phyloP scores from a whole-genome alignment of 2,329 filamentous ascomycete species.

The Cercospora sojina region DNA sequence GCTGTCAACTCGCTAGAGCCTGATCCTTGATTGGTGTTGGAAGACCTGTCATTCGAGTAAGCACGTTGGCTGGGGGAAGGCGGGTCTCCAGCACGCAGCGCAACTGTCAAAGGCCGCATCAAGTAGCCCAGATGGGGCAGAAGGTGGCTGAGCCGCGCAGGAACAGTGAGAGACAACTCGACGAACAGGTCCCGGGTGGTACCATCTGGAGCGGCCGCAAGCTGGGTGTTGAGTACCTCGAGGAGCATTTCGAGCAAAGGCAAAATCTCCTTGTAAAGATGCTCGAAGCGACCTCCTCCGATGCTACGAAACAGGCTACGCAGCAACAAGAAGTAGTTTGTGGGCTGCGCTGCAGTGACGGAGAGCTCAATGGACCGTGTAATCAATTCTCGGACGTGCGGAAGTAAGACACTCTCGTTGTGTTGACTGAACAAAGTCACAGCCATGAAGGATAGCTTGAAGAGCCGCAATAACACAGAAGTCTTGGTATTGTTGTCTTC shows the following conservation, averaged over 20 bases:
- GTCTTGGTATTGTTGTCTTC: constrained; percentile 89
- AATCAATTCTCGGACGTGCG: constrained; percentile 95
- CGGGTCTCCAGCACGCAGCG: constrained; percentile 69
- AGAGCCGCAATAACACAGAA: constrained; percentile 86
- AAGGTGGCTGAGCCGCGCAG: constrained; percentile 88
- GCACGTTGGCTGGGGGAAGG: constrained; percentile 46
- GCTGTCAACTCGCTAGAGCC: constrained; percentile 71
- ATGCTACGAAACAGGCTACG: constrained; percentile 94
- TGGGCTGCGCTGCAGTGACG: constrained; percentile 91
- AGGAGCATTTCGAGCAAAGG: constrained; percentile 95
- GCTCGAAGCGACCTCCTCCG: constrained; percentile 93
- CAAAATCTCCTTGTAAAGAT: constrained; percentile 96
- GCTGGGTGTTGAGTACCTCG: constrained; percentile 91
- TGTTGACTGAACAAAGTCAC: constrained; percentile 92
- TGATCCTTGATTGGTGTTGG: constrained; percentile 26
- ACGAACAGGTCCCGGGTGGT: constrained; percentile 94
- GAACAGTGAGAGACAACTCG: constrained; percentile 93
- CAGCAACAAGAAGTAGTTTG: constrained; percentile 96
- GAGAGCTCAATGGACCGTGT: constrained; percentile 96
- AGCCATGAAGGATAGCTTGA: constrained; percentile 99
- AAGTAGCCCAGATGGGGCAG: constrained; percentile 92
- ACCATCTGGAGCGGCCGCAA: constrained; percentile 86
- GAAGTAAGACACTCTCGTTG: constrained; percentile 92
- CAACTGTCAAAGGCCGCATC: constrained; percentile 97
- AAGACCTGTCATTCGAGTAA: constrained; percentile 27